Evolutionary conservation across 1,284 basidiomycete genomes (phyloP), one percentile per base, ranked within the genome.

Genomic region (Cutaneotrichosporon sp.): DNA sequence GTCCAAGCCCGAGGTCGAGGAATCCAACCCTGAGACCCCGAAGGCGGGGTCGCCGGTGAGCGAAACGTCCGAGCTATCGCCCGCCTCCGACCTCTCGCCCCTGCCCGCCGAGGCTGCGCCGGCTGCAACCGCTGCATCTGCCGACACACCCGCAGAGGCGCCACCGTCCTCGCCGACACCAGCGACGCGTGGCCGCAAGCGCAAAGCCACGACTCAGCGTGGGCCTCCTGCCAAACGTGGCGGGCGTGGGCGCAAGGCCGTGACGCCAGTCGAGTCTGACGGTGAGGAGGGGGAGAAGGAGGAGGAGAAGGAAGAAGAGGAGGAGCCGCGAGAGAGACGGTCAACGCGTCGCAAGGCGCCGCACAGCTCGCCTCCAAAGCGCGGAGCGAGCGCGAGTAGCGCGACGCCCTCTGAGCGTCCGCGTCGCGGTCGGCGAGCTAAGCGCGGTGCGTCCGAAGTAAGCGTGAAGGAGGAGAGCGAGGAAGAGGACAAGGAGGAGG

Each of bases 111-210:
- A 65, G 18, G 58, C 64, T 38, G 61, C 52, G 0, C 56, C 42
- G 13, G 32, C 59, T 1, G 60, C 51, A 4, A 58, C 58, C 5
- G 46, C 62, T 2, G 53, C 62, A 5, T 63, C 62, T 10, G 1
- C 26, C 26, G 58, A 65, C 36, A 56, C 52, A 0, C 56, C 42
- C 10, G 32, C 61, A 1, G 62, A 56, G 4, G 62, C 52, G 3
- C 52, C 62, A 1, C 58, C 62, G 9, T 63, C 62, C 2, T 60
- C 62, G 13, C 62, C 62, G 9, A 60, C 58, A 4, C 62, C 62
- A 30, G 52, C 62, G 11, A 21, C 46, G 31, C 58, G 62, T n/a
- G 46, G 57, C 14, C 62, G 62, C 11, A 64, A 64, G 16, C 62
- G 62, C 58, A 60, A 60, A 30, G 58, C 58, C 0, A 36, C 26